These are phyloP conservation scores for Xylariaceae sp. DNA, from an alignment of 2,329 filamentous ascomycete species.

Conservation along the genomic window DNA sequence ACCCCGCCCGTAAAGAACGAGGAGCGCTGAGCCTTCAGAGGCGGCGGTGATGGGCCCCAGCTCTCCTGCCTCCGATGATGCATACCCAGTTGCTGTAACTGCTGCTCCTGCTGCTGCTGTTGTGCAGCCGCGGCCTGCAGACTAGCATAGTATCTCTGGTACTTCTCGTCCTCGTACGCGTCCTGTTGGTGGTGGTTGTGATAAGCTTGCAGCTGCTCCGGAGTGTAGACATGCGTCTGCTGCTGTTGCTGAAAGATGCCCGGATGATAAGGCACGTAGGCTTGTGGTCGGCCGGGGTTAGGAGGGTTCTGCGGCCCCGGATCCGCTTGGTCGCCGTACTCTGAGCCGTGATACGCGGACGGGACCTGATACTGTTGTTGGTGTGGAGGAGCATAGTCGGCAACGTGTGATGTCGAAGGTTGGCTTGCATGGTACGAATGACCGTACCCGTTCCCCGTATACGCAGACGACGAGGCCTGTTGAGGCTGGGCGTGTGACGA, in stretches of 20 bases:
- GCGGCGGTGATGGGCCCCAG: slow-evolving; percentile 17
- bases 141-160: slow-evolving; percentile 21
- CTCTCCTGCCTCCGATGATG: slow-evolving; percentile 15
- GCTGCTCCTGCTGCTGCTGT: not conserved
- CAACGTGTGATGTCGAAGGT: slow-evolving; percentile 14
- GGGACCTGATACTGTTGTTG: slow-evolving; percentile 11
- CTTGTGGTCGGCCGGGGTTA: slow-evolving; percentile 12
- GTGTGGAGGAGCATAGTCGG: slow-evolving; percentile 6
- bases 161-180: slow-evolving; percentile 15
- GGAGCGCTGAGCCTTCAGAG: slow-evolving; percentile 22
- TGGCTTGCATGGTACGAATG: slow-evolving; percentile 21
- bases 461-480: slow-evolving; percentile 12
- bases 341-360: slow-evolving; percentile 11
- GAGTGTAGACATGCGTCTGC: slow-evolving; percentile 14
- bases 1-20: slow-evolving; percentile 24
- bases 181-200: slow-evolving; percentile 13
- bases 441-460: slow-evolving; percentile 10
- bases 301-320: not conserved
- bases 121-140: slow-evolving; percentile 9
- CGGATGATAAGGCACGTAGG: slow-evolving; percentile 22
- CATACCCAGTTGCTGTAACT: slow-evolving; percentile 7
- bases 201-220: slow-evolving; percentile 15
- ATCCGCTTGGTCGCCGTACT: slow-evolving; percentile 12
- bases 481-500: slow-evolving; percentile 11
- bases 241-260: slow-evolving; percentile 16